Percentiles rank a stretch among this genome's conserved stretches.
Evolutionary conservation across 2,329 filamentous ascomycete genomes (phyloP).

Genomic region (Trichophyton equinum): DNA sequence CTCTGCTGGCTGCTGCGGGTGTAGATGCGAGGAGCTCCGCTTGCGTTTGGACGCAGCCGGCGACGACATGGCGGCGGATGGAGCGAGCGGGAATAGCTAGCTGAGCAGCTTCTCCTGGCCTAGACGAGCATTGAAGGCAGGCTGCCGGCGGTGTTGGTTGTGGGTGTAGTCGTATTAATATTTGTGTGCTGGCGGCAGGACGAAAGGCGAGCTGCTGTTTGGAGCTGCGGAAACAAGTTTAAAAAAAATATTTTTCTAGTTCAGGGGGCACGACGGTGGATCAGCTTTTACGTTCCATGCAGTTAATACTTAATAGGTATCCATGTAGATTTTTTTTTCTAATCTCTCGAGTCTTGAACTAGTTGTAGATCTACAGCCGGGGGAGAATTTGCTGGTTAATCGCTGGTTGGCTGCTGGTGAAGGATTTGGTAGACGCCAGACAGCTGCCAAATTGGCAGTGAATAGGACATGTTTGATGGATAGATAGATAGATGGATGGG

Average conservation of each 20-base stretch:
- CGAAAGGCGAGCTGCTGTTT: neutral
- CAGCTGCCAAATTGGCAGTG: no score
- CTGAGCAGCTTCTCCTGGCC: no score
- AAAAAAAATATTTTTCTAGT: neutral
- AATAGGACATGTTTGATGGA: no score
- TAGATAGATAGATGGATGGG: no score
- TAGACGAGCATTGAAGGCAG: neutral
- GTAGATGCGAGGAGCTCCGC: slow-evolving; percentile 40
- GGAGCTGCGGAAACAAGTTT: neutral
- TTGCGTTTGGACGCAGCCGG: slow-evolving; percentile 62
- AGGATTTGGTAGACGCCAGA: no score
- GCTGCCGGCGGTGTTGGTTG: no score
- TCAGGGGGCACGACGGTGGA: neutral
- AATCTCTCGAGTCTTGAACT: no score
- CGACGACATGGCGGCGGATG: slow-evolving; percentile 34
- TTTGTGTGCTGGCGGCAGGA: neutral
- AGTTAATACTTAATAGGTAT: neutral
- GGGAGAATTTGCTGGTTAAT: no score
- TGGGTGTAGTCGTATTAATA: no score
- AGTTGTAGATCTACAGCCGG: no score
- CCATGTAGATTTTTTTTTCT: no score
- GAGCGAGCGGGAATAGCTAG: neutral
- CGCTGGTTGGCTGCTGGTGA: no score
- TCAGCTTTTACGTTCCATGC: neutral
- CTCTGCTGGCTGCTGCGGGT: slow-evolving; percentile 40